Evolutionary conservation across 495 filamentous ascomycete genomes (phyloP).

Genomic region (Penicillium verhagenii): DNA sequence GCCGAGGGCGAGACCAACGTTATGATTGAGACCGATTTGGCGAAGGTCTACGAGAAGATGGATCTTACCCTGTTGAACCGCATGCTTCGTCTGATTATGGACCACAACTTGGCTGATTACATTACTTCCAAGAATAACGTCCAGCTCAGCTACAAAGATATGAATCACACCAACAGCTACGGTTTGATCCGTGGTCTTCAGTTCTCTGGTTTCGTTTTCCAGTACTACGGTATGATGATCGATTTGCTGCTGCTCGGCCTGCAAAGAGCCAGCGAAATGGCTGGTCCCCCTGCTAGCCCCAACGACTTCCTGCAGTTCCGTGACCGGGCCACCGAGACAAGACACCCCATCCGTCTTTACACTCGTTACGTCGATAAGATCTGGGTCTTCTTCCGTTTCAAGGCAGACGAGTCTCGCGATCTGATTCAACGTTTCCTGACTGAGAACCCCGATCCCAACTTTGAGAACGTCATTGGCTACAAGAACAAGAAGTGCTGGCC

Average conservation of each 20-base stretch:
- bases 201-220: slow-evolving; percentile 98
- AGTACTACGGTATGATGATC: slow-evolving; percentile 96
- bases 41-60: slow-evolving; percentile 99
- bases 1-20: slow-evolving; percentile 97
- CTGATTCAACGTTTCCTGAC: slow-evolving; percentile 97
- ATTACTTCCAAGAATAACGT: slow-evolving; percentile 99
- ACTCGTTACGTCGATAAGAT: slow-evolving; percentile 97
- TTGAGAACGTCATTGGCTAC: slow-evolving; percentile 99
- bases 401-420: slow-evolving; percentile 90
- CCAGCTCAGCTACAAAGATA: slow-evolving; percentile 98
- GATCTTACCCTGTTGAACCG: slow-evolving; percentile 95
- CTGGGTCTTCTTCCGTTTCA: slow-evolving; percentile 96
- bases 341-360: slow-evolving; percentile 94
- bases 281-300: slow-evolving; percentile 90
- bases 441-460: slow-evolving; percentile 98
- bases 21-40: slow-evolving; percentile 97
- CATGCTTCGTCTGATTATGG: slow-evolving; percentile 93
- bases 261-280: slow-evolving; percentile 94
- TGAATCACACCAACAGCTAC: slow-evolving; percentile 99
- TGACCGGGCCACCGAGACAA: slow-evolving; percentile 84
- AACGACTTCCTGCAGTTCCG: slow-evolving; percentile 99
- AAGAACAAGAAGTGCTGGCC: slow-evolving; percentile 99
- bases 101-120: slow-evolving; percentile 98
- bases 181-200: slow-evolving; percentile 97
- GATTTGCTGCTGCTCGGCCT: slow-evolving; percentile 91